phyloP scores from a whole-genome alignment of 208 protist species.

The Leishmania major region DNA sequence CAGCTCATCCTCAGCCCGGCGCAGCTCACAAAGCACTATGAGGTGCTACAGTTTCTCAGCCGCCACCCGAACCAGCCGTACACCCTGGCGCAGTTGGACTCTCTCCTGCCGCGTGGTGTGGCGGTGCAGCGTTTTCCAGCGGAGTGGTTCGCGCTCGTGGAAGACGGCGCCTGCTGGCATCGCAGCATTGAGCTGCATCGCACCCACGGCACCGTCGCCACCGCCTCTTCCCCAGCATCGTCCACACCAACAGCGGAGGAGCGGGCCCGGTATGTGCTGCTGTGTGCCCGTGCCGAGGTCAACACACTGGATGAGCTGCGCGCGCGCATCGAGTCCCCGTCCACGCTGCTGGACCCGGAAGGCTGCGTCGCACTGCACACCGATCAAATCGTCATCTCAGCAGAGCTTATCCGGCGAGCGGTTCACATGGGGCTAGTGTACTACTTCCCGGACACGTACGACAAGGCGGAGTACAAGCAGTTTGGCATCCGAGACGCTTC shows the following conservation, averaged over 20 bases:
- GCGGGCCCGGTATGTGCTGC: conserved; percentile 36
- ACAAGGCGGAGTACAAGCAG: conserved; percentile 21
- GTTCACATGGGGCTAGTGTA: conserved; percentile 64
- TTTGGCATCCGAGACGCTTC: conserved; percentile 13
- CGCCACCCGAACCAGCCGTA: conserved; percentile 69
- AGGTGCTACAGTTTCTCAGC: conserved; percentile 79
- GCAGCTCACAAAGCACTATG: conserved; percentile 87
- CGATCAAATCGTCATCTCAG: conserved; percentile 68
- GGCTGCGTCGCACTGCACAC: conserved; percentile 86
- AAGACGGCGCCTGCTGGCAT: conserved; percentile 50
- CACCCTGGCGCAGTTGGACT: conserved; percentile 80
- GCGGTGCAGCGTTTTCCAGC: conserved; percentile 79
- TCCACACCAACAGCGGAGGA: conserved; percentile 4
- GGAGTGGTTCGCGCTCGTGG: conserved; percentile 71
- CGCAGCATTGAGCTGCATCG: conserved; percentile 71
- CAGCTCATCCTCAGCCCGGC: conserved; percentile 61
- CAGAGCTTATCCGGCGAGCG: conserved; percentile 44
- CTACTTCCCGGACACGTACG: conserved; percentile 76
- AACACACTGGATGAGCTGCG: conserved; percentile 54
- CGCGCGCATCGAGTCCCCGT: conserved; percentile 56
- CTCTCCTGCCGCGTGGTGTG: conserved; percentile 75
- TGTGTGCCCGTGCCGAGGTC: conserved; percentile 62
- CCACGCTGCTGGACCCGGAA: conserved; percentile 60
- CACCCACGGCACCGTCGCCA: background rate
- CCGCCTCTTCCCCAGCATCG: conserved; percentile 1